Percentiles rank a stretch among this genome's conserved stretches.
phyloP scores from a whole-genome alignment of 371 early-diverging fungal genomes.

The Apophysomyces trapeziformis region DNA sequence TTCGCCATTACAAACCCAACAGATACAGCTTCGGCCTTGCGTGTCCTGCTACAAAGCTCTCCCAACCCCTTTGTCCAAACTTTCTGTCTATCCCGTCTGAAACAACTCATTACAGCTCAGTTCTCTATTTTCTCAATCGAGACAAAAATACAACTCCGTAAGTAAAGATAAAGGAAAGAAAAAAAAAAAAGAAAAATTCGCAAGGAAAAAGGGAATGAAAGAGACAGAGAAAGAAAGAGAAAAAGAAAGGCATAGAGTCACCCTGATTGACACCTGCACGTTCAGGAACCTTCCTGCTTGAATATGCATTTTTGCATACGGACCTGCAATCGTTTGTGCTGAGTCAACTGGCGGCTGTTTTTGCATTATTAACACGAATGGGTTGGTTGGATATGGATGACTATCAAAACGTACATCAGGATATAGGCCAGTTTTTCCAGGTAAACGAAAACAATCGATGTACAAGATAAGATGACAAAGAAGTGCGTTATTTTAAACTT shows the following conservation, averaged over 20 bases:
- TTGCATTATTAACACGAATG: constrained; percentile 78
- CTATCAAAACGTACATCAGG: constrained; percentile 67
- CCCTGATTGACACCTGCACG: constrained; percentile 3
- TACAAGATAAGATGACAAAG: constrained; percentile 4
- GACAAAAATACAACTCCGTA: constrained; percentile 72
- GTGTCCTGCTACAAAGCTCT: constrained; percentile 73
- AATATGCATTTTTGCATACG: constrained; percentile 68
- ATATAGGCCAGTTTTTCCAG: constrained; percentile 71
- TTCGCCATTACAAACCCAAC: constrained; percentile 66
- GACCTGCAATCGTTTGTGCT: constrained; percentile 73
- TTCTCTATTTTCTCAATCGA: constrained; percentile 66
- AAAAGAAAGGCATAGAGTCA: neutral
- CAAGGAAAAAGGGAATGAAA: constrained; percentile 5
- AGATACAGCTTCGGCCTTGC: constrained; percentile 71
- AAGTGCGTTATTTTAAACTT: neutral
- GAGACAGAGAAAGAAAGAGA: neutral
- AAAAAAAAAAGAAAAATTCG: neutral
- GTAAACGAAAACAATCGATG: constrained; percentile 29
- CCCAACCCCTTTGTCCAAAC: constrained; percentile 74
- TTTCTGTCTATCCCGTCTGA: constrained; percentile 71
- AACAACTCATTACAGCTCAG: constrained; percentile 72
- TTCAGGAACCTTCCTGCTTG: constrained; percentile 68
- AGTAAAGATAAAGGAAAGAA: constrained; percentile 15
- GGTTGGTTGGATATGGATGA: constrained; percentile 83
- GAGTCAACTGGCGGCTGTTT: constrained; percentile 68